Evolutionary conservation across 176 grass and related monocot genomes (phyloP), one percentile per base, ranked within the genome.

Genomic region (Echinochloa phyllopogon): DNA sequence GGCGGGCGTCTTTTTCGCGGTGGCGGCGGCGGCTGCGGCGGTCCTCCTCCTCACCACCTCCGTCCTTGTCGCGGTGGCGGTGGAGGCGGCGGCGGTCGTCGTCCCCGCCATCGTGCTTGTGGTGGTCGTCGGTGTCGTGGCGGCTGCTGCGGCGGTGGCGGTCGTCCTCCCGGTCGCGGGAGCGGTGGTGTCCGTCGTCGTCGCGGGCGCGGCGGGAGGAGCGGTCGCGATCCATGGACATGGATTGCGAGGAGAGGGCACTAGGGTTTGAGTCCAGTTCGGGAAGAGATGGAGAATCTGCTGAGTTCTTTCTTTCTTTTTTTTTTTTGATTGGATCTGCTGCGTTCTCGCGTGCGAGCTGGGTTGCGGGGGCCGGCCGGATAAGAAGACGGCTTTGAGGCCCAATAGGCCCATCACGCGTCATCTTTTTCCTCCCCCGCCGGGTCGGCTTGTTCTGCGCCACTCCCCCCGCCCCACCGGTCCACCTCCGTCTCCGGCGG

Each of bases 141-240:
- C 55, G 84, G 18, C 82, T 86, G 40, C 85, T 71, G 25, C 82
- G 69, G 38, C 57, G 69, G 29, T 86, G 75, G 6, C 80, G 76
- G 68, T 91, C 84, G 8, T 84, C 86, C 5, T 86, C 78, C 18
- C 87, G 88, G 43, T 89, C 86, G 37, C 88, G 86, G 45, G 75
- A 18, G 15, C 29, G 74, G 44, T 60, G 86, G 66, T 82, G 80
- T 17, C 82, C 78, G 5, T 84, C 87, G 14, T 94, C 55, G 53
- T 79, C 68, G 0, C 76, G 85, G 16, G 82, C 36, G 41, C 82
- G 82, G 49, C 87, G 75, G 4, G 64, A 87, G 59, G 87, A 86
- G 66, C 86, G 85, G 24, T 86, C 86, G 79, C 87, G 91, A 75
- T 92, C 92, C 94, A 94, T 94, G 60, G 79, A 18, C 2, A 12